Evolutionary conservation across 2,329 filamentous ascomycete species (phyloP), one percentile per base, ranked within the genome.

Genomic region (Aspergillus amoenus): DNA sequence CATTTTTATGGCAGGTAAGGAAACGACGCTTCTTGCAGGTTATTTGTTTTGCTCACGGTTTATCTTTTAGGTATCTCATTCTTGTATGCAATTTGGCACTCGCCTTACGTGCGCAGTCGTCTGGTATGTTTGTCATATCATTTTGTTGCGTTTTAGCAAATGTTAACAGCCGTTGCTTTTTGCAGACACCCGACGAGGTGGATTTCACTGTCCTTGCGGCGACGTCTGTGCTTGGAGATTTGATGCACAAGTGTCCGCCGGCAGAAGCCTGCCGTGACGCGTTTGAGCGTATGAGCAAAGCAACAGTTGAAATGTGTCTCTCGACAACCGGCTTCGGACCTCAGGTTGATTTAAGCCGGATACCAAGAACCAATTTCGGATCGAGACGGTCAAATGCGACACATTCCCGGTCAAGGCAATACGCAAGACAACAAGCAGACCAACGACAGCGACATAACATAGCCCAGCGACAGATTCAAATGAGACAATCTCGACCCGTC

Each of bases 71-170:
- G 84, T 49, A 88, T 97, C 58, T 96, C 93, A 22, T 97, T 97
- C 73, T 82, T 97, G 2, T 97, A 97, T 74, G 93, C 94, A 18
- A 94, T 97, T 57, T 97, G 93, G 93, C 93, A 97, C 75, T 97
- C 93, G 11, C 87, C 91, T 5, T 84, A 91, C 53, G 93, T 97
- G 49, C 85, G 93, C 66, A 92, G 89, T 71, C 87, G 90, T 56
- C 79, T 97, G 74, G 90, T 93, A 84, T 78, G 89, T 80, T 39
- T 13, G 15, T 15, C 24, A 44, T 52, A 47, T 18, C 30, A 39
- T 5, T 24, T 40, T 52, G 6, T 4, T 46, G 8, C 37, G 6
- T 46, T 3, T 6, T 4, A 37, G 34, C 13, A 27, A 4, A 21
- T 44, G 8, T 5, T 34, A 68, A 48, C 8, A 37, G 13, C 22